A percentile compares a stretch with the other conserved stretches of the same genome.
Conservation (phyloP, 768 basidiomycete genomes). For the Leccinum arenicola region DNA sequence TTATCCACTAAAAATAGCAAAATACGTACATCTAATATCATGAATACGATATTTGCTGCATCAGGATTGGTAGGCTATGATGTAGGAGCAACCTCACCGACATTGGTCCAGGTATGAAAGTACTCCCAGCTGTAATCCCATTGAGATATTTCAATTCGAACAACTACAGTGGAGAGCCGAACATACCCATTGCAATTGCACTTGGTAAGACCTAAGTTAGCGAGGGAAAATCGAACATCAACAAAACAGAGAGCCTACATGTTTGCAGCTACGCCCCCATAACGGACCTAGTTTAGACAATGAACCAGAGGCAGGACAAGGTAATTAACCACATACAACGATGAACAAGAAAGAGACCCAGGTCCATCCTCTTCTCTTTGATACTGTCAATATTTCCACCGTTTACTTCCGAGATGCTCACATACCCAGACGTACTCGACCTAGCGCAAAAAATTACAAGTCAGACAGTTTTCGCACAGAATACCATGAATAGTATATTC, state of each 20-base stretch:
- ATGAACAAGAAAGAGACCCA: neutral
- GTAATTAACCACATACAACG: neutral
- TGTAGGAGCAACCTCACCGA: neutral
- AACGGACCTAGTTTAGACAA: neutral
- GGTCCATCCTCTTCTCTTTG: neutral
- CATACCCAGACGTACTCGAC: neutral
- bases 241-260: neutral
- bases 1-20: neutral
- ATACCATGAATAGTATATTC: neutral
- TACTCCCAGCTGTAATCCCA: neutral
- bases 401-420: neutral
- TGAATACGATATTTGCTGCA: neutral
- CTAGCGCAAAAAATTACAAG: neutral
- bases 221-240: neutral
- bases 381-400: neutral
- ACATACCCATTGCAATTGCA: neutral
- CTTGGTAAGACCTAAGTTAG: neutral
- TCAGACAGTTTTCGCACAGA: neutral
- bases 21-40: neutral
- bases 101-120: neutral
- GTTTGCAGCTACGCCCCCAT: neutral
- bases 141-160: neutral
- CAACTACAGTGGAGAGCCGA: neutral
- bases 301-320: neutral
- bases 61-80: neutral